Conservation (phyloP, 1,284 basidiomycete species). For the Sanghuangporus weigelae region DNA sequence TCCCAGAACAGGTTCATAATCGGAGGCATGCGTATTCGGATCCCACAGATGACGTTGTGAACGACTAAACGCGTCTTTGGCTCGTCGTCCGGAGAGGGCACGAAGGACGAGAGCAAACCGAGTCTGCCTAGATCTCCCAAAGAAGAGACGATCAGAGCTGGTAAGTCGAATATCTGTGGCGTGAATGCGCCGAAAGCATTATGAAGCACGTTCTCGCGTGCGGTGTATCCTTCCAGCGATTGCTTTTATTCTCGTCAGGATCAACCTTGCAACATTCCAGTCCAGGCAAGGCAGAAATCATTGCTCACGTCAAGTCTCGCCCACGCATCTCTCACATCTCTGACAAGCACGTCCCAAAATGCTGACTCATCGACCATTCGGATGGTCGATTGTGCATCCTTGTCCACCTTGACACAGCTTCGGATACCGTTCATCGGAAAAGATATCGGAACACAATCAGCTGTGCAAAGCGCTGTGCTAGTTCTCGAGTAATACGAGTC, state of each 20-base stretch:
- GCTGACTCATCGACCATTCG: constrained; percentile 1
- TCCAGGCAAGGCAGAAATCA: background rate
- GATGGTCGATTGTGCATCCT: background rate
- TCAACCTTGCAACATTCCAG: background rate
- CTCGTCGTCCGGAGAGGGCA: background rate
- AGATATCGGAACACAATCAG: constrained; percentile 17
- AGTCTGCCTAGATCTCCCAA: constrained; percentile 19
- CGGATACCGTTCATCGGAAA: constrained; percentile 6
- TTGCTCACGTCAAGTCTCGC: constrained; percentile 15
- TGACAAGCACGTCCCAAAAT: constrained; percentile 19
- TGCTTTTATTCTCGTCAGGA: background rate
- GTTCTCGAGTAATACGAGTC: constrained; percentile 5
- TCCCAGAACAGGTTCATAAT: constrained; percentile 18
- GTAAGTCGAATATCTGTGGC: constrained; percentile 10
- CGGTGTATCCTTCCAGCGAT: constrained; percentile 3
- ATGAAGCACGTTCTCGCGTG: background rate
- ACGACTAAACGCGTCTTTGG: constrained; percentile 12
- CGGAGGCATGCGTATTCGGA: constrained; percentile 14
- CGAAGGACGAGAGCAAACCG: background rate
- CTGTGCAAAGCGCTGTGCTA: constrained; percentile 8
- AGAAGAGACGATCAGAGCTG: constrained; percentile 15
- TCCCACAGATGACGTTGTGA: constrained; percentile 15
- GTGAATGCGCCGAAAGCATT: background rate
- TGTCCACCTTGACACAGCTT: constrained; percentile 4
- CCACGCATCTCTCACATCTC: constrained; percentile 16